Evolutionary conservation across 192 early-diverging fungal species (phyloP).

Genomic region (Coemansia aciculifera): DNA sequence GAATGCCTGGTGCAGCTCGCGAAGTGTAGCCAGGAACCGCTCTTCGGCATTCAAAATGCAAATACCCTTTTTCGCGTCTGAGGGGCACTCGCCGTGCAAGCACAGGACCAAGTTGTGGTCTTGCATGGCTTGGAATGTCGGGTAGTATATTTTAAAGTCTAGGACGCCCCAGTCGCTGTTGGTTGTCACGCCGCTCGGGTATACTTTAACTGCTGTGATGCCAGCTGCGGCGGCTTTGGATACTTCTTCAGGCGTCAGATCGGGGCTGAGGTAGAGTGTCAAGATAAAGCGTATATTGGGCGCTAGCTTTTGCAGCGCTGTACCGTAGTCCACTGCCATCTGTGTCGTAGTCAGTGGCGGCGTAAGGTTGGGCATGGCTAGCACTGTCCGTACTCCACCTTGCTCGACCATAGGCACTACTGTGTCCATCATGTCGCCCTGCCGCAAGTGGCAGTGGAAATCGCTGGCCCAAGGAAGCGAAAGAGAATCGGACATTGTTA

Average conservation of each 20-base stretch:
- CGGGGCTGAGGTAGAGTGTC: constrained; percentile 88
- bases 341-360: constrained; percentile 87
- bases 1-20: constrained; percentile 84
- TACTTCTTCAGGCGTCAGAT: constrained; percentile 89
- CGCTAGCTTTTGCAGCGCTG: constrained; percentile 73
- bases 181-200: constrained; percentile 95
- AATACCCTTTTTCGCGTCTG: constrained; percentile 78
- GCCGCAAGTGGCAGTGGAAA: constrained; percentile 93
- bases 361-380: constrained; percentile 96
- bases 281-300: constrained; percentile 89
- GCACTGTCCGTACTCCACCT: constrained; percentile 82
- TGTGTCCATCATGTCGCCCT: constrained; percentile 86
- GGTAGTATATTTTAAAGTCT: constrained; percentile 73
- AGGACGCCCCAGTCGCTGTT: constrained; percentile 94
- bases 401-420: constrained; percentile 79
- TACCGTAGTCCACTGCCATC: constrained; percentile 83
- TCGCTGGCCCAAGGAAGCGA: constrained; percentile 76
- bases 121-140: constrained; percentile 94
- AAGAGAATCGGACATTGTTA: constrained; percentile 38
- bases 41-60: constrained; percentile 98
- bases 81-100: constrained; percentile 93
- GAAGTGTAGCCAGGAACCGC: constrained; percentile 81
- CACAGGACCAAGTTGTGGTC: constrained; percentile 91
- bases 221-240: constrained; percentile 79
- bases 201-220: constrained; percentile 88